Percentiles rank a stretch among this genome's conserved stretches.
Conservation (phyloP, 148 eudicot genomes). For the Pouteria glomerata region DNA sequence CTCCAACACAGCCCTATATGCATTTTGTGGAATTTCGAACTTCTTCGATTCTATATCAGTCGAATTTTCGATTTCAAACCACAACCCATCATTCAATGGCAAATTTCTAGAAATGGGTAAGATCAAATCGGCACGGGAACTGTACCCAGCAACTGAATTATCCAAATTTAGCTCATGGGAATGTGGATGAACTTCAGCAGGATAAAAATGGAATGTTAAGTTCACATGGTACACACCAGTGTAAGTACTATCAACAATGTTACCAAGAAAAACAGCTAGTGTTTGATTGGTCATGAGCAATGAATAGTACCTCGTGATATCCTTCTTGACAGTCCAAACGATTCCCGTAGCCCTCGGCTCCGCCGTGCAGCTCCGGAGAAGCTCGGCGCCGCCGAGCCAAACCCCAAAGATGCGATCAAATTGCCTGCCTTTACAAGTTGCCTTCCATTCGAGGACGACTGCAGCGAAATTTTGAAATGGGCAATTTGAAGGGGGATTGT, state of each 20-base stretch:
- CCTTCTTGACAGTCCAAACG: conserved; percentile 72
- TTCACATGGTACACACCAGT: conserved; percentile 91
- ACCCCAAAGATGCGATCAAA: conserved; percentile 81
- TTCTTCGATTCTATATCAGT: conserved; percentile 40
- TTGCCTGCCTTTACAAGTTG: conserved; percentile 69
- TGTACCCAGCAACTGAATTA: background rate
- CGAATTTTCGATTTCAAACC: conserved; percentile 71
- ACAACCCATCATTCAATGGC: conserved; percentile 82
- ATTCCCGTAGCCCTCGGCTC: conserved; percentile 74
- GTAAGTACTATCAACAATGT: conserved; percentile 54
- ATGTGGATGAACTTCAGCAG: conserved; percentile 13
- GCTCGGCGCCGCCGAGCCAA: conserved; percentile 87
- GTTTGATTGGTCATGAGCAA: conserved; percentile 51
- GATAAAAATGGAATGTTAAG: conserved; percentile 54
- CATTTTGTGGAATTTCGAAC: conserved; percentile 59
- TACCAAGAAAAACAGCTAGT: conserved; percentile 73
- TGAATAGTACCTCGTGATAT: conserved; percentile 63
- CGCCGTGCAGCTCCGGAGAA: conserved; percentile 88
- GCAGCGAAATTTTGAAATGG: conserved; percentile 32
- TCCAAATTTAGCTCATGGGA: background rate
- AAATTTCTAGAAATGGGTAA: conserved; percentile 65
- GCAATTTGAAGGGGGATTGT: conserved; percentile 60
- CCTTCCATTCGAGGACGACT: conserved; percentile 65
- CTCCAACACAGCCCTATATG: conserved; percentile 75
- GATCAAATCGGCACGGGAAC: conserved; percentile 60